These are phyloP conservation scores for Pseudogymnoascus sp. DNA, from an alignment of 2,329 filamentous ascomycete species.

Conservation along the genomic window DNA sequence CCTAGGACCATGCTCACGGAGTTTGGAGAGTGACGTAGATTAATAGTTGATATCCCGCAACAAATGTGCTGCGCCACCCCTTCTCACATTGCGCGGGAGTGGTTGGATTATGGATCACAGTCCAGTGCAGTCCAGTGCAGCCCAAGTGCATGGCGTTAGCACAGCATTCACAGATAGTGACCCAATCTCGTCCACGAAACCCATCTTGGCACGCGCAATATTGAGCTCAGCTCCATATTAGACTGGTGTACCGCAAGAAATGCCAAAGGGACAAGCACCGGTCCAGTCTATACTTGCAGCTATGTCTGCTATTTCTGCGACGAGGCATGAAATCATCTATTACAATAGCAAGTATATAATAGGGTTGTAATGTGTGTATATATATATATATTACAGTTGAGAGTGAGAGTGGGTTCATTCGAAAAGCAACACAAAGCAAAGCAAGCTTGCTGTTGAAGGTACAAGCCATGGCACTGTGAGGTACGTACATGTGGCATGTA, in stretches of 20 bases:
- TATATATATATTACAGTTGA: too few species aligned
- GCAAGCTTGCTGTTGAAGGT: not conserved
- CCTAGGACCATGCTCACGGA: not conserved
- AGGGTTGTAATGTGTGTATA: not conserved
- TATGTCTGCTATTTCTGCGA: not conserved
- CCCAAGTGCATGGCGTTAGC: slow-evolving; percentile 1
- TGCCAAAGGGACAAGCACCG: not conserved
- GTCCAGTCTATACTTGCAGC: not conserved
- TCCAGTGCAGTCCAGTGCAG: not conserved
- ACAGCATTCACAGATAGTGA: not conserved
- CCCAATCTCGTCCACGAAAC: not conserved
- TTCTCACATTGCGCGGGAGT: not conserved
- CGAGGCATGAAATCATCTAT: not conserved
- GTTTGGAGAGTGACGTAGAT: not conserved
- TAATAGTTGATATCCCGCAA: not conserved
- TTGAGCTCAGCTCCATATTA: not conserved
- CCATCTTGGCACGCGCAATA: not conserved
- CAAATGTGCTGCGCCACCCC: not conserved
- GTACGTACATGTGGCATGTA: not conserved
- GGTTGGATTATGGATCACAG: not conserved
- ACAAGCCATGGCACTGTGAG: not conserved
- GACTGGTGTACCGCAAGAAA: not conserved
- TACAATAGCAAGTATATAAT: not conserved
- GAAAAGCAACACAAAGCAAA: not conserved
- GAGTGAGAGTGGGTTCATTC: not conserved